phyloP scores from a whole-genome alignment of 345 rosid genomes.

The Triadica sebifera region DNA sequence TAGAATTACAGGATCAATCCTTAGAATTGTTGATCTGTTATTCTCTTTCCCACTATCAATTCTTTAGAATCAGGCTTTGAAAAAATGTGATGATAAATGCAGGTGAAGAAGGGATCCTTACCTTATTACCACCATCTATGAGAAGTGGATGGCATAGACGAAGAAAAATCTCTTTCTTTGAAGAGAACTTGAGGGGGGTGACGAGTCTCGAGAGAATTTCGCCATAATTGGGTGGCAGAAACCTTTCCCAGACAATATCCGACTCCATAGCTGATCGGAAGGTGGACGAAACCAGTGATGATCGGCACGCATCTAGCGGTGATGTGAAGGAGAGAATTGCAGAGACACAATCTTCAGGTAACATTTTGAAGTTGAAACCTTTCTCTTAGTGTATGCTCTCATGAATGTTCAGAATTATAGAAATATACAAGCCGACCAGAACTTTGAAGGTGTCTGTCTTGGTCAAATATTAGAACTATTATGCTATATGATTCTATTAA shows the following conservation, averaged over 20 bases:
- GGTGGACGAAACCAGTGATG: conserved; percentile 12
- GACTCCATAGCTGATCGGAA: conserved; percentile 20
- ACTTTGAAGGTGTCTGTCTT: background rate
- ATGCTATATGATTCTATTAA: background rate
- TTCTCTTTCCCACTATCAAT: background rate
- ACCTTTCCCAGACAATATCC: conserved; percentile 21
- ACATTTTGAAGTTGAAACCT: background rate
- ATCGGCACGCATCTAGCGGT: conserved; percentile 18
- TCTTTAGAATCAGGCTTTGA: background rate
- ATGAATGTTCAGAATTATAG: no score
- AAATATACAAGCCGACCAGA: background rate
- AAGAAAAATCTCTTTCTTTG: conserved; percentile 36
- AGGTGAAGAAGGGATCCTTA: conserved; percentile 1
- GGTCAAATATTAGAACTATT: background rate
- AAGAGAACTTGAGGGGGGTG: conserved; percentile 18
- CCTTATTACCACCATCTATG: conserved; percentile 34
- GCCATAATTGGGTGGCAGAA: conserved; percentile 20
- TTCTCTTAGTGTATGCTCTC: background rate
- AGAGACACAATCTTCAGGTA: conserved; percentile 17
- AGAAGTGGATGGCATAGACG: conserved; percentile 28
- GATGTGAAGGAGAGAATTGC: conserved; percentile 15
- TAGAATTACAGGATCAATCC: background rate
- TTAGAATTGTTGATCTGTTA: background rate
- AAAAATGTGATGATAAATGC: background rate
- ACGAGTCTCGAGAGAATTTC: conserved; percentile 18